These are phyloP conservation scores for Suillus decipiens DNA, from an alignment of 768 basidiomycete genomes.

Conservation along the genomic window DNA sequence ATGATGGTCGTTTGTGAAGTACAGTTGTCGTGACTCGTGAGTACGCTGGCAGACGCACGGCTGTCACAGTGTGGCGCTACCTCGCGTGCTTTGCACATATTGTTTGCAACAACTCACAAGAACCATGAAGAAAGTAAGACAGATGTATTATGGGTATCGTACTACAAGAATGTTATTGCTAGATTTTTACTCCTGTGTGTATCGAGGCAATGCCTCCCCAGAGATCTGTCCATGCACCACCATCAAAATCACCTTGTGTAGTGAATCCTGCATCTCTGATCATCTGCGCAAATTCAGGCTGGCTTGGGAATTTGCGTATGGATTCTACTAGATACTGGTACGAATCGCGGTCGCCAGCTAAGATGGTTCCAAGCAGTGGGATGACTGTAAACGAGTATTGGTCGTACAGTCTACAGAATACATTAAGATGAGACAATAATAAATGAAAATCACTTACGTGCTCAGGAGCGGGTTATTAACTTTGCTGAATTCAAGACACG, in stretches of 20 bases:
- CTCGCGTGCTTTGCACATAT: constrained; percentile 11
- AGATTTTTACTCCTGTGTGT: constrained; percentile 82
- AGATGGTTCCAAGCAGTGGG: constrained; percentile 91
- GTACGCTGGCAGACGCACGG: constrained; percentile 16
- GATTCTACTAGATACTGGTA: constrained; percentile 99
- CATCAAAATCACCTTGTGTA: constrained; percentile 70
- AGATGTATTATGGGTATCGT: not conserved
- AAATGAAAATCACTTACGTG: constrained; percentile 56
- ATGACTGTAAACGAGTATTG: constrained; percentile 96
- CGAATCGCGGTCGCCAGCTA: constrained; percentile 92
- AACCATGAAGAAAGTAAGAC: not conserved
- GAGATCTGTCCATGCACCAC: constrained; percentile 82
- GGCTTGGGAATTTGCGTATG: constrained; percentile 90
- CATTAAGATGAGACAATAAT: constrained; percentile 10
- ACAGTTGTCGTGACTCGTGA: constrained; percentile 13
- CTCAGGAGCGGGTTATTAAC: constrained; percentile 86
- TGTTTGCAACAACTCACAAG: constrained; percentile 3
- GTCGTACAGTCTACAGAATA: constrained; percentile 72
- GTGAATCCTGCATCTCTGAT: constrained; percentile 83
- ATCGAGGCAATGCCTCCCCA: constrained; percentile 90
- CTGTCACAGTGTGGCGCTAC: constrained; percentile 34
- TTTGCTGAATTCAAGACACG: constrained; percentile 94
- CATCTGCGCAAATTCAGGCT: constrained; percentile 87
- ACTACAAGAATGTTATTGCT: constrained; percentile 22
- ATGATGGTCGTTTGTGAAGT: constrained; percentile 32